Evolutionary conservation across 192 early-diverging fungal species (phyloP), one percentile per base, ranked within the genome.

Genomic region (Lobulomyces angularis): DNA sequence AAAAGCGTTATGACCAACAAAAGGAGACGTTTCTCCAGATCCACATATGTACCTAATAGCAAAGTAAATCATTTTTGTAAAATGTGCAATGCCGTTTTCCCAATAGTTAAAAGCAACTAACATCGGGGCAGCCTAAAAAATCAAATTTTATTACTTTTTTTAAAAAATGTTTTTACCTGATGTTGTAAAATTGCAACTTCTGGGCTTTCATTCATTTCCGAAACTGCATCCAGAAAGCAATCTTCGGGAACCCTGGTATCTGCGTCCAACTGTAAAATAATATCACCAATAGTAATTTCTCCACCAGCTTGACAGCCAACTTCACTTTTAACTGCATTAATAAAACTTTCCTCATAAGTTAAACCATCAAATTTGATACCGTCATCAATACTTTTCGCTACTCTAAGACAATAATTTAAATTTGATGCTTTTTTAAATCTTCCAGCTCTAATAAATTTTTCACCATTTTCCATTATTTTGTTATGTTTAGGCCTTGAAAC

Each of bases 1-100:
- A 19, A 50, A 36, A 23, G 48, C 48, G 27, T 50, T 50, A 51
- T 50, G 48, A 11, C 46, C 48, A 30, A 50, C 46, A 37, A 50
- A 50, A 14, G 48, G 48, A 33, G 48, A 18, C 14, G 19, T 37
- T n/a, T 50, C 48, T 14, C 48, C 48, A 19, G 23, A 8, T n/a
- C 27, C 48, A 26, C 49, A 53, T 14, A 9, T 24, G 30, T 36
- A 53, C 5, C 32, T 6, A 25, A 50, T 50, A 19, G 48, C 18
- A 31, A 7, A 9, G 27, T 50, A 50, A 12, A 51, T 54, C 8
- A 50, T 5, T 9, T 52, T 37, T 16, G 48, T 50, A 32, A 50
- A 50, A 22, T 53, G 21, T 14, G 23, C 48, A n/a, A 50, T 50
- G 14, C 48, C 48, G 8, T 52, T 9, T 22, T 50, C 48, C 49